Base-by-base conservation (phyloP, 441 rosid genomes). In the Dalechampia spathulata region DNA sequence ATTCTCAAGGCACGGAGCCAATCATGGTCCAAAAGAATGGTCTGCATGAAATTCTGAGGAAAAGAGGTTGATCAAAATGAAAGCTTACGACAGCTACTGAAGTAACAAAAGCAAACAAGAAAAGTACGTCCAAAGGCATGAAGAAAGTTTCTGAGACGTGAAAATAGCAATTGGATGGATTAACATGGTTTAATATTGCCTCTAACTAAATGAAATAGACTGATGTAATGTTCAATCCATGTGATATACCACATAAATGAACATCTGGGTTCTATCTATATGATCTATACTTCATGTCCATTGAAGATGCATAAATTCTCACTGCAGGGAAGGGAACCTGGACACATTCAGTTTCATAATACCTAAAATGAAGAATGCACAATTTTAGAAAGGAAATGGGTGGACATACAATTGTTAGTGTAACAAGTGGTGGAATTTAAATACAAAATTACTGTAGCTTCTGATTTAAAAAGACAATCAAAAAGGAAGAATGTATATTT, bases 1-100 rank as follows among this genome's bases (percentile, higher is more conserved):
- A 91, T 91, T 69, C 96, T 70, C 66, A 87, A 62, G 43, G 98
- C 86, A 59, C 96, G 92, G 27, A 78, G 49, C 92, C 87, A 87
- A 52, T 91, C 96, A 74, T 87, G 96, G 46, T 78, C 71, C 14
- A 74, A 59, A 68, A 91, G 62, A 42, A 74, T 34, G 42, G 41
- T 61, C 74, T 63, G 47, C 66, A 61, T 27, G 25, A 73, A 62
- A 39, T 74, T 82, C 92, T 83, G 68, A 55, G 52, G 38, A 14
- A 71, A 1, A 58, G 26, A 21, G 41, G 49, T 8, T 30, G 34
- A 32, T 67, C 46, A 74, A 70, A 68, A 62, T 45, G 58, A 30
- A 52, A 60, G 30, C 49, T 40, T 46, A 58, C 36, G 62, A 37
- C 63, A 50, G 51, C 47, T 43, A 47, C 25, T 53, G 39, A 14